Percentiles rank a stretch among this genome's conserved stretches.
phyloP scores from a whole-genome alignment of 2,329 filamentous ascomycete species.

The Sporothrix brasiliensis region DNA sequence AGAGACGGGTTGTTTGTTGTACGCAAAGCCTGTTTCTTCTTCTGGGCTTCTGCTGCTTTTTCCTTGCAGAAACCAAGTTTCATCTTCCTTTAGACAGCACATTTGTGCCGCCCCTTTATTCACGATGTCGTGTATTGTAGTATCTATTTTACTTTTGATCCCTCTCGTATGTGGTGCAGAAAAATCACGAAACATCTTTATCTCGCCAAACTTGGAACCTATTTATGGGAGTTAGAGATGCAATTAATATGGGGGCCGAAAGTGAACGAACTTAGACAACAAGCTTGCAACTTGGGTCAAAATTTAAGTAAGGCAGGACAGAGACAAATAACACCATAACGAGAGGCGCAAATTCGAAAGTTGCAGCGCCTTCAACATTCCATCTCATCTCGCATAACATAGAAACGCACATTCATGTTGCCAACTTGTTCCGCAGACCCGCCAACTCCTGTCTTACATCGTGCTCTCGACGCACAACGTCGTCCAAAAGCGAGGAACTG shows the following conservation, averaged over 20 bases:
- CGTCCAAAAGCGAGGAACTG: background rate
- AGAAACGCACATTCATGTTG: background rate
- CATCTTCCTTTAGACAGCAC: background rate
- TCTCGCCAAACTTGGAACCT: background rate
- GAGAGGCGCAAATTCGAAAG: background rate
- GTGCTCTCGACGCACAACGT: slow-evolving; percentile 24
- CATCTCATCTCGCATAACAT: background rate
- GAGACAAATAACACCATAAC: background rate
- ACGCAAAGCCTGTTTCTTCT: background rate
- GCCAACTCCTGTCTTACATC: slow-evolving; percentile 30
- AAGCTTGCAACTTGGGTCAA: background rate
- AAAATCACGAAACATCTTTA: background rate
- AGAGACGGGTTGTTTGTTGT: too few relatives aligned
- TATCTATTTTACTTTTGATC: background rate
- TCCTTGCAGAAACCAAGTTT: background rate
- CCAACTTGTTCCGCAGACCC: slow-evolving; percentile 20
- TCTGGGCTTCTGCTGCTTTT: background rate
- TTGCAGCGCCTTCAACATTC: background rate
- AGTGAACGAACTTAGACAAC: background rate
- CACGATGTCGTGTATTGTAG: background rate
- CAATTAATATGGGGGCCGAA: background rate
- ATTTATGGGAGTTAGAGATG: background rate
- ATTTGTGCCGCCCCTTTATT: slow-evolving; percentile 1
- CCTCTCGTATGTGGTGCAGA: background rate
- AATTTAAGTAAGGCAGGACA: background rate